Evolutionary conservation across 257 asterid genomes (phyloP), one percentile per base, ranked within the genome.

Genomic region (Ophiorrhiza pumila): DNA sequence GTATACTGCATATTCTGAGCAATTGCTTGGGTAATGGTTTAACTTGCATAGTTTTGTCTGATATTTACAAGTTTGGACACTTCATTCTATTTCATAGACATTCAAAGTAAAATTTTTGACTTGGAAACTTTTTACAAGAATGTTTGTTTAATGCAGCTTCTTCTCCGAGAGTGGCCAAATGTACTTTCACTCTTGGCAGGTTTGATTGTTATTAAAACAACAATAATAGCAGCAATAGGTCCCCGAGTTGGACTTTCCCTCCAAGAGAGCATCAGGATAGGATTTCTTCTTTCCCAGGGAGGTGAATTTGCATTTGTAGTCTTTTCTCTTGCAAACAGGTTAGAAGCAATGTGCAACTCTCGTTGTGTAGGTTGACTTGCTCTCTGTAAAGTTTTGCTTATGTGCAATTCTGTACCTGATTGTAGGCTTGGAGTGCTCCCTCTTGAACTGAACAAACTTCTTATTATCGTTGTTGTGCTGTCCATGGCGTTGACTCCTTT

Each of bases 381-480:
- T 71, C 15, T 56, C 57, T 71, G 27, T 35, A 18, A 22, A 39
- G 43, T 80, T 65, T 37, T 22, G 52, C 55, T 73, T 65, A 71
- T 71, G 31, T 68, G 53, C 52, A 68, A 69, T 56, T 76, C 67
- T 71, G 29, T 73, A 49, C 70, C 68, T 77, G 77, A 46, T 69
- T 78, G 71, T 80, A 95, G 99, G 97, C 99, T 95, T 72, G 99
- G 99, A 58, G 99, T 95, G 80, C 90, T 95, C 71, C 99, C 99
- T 75, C 97, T 95, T 71, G 99, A 95, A 81, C 86, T 95, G 83
- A 95, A 90, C 90, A 95, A 95, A 86, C 96, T 95, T 72, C 98
- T 95, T 61, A 95, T 95, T 76, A 95, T 95, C 35, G 99, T 95
- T 76, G 99, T 95, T 64, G 99, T 95, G 82, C 86, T 95, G 60